phyloP scores from a whole-genome alignment of 2,329 filamentous ascomycete species.

The Penicillium hordei region DNA sequence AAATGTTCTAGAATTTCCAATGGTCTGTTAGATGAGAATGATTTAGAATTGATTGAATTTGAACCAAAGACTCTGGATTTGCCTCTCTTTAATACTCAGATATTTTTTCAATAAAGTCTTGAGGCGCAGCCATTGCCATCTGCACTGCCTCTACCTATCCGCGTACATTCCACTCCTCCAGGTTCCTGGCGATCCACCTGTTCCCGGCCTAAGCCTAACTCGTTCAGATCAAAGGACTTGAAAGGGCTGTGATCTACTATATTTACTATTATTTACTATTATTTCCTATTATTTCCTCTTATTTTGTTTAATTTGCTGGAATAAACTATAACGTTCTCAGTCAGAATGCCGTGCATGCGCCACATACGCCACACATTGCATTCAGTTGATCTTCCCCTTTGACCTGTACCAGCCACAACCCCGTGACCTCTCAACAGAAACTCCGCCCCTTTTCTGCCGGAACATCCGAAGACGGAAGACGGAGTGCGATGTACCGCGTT shows the following conservation, averaged over 20 bases:
- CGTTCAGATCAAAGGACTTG: background rate
- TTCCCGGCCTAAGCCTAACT: conserved; percentile 2
- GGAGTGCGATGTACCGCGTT: background rate
- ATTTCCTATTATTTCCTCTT: too few species aligned
- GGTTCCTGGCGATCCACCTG: conserved; percentile 16
- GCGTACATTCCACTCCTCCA: conserved; percentile 4
- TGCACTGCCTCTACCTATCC: conserved; percentile 9
- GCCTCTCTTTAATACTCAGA: background rate
- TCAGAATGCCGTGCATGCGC: background rate
- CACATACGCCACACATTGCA: conserved; percentile 5
- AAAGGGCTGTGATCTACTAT: background rate
- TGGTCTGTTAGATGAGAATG: background rate
- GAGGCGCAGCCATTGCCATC: conserved; percentile 7
- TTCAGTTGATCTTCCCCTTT: background rate
- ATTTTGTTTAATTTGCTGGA: background rate
- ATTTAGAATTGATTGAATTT: background rate
- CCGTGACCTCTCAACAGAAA: background rate
- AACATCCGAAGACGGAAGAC: background rate
- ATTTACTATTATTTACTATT: background rate
- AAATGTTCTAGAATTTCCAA: conserved; percentile 4
- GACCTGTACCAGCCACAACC: conserved; percentile 4
- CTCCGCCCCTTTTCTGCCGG: conserved; percentile 5
- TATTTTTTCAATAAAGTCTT: background rate
- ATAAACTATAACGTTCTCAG: conserved; percentile 3
- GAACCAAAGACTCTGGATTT: background rate